Base-by-base conservation (phyloP, 306 rosid genomes). In the Oemleria cerasiformis region DNA sequence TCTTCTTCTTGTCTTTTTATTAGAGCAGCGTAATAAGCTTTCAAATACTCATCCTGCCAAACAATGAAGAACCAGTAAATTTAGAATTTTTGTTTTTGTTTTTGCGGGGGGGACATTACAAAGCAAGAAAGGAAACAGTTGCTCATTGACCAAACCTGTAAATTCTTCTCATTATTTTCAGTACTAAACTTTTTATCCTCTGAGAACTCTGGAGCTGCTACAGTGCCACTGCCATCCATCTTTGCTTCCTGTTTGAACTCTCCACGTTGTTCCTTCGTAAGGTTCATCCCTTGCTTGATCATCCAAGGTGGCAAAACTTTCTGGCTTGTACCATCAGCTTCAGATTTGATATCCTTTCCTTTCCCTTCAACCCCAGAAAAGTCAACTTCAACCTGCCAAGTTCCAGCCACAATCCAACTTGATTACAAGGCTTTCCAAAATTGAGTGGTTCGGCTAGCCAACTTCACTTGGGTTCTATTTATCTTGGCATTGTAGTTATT, bases 281-380 rank as follows among this genome's bases (percentile, higher is more conserved):
- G 93, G 80, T 68, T 85, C 98, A 92, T 90, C 72, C 97, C 97
- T 77, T 88, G 82, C 82, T 82, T 90, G 78, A 88, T 90, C 98
- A 92, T 92, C 98, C 98, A 92, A 66, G 97, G 97, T 15, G 98
- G 98, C 81, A 92, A 86, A 65, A 92, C 92, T 80, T 92, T 92
- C 74, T 75, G 80, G 82, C 76, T 9, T 39, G 86, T 36, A 73
- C 42, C 68, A 6, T 85, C 90, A 63, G 83, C 71, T 84, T 83
- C 96, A 72, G 96, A 86, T 84, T 90, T 92, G 63, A 67, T 66
- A 78, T 80, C 84, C 62, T 70, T 91, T 69, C 87, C 91, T 60
- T 76, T 82, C 65, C 87, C 92, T 49, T 90, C 96, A 21, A 81
- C 79, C 57, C 86, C 91, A 65, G 91, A 81, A 76, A 88, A 90